Evolutionary conservation across 2,329 filamentous ascomycete species (phyloP).

Genomic region (Aspergillus unguis): DNA sequence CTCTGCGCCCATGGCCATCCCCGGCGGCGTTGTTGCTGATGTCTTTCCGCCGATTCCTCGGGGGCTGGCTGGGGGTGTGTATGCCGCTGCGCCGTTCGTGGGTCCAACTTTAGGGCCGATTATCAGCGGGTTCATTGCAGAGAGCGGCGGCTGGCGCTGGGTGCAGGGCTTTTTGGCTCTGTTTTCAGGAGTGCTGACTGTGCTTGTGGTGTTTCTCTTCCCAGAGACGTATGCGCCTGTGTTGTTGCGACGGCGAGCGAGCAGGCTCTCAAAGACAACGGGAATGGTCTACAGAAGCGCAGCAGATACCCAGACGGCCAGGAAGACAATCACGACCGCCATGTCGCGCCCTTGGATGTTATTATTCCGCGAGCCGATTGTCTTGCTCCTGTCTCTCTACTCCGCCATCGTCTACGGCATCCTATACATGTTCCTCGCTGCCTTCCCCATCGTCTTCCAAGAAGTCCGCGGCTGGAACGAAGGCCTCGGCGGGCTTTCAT

Average conservation of each 20-base stretch:
- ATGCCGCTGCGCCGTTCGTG: not conserved
- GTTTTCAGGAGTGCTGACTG: slow-evolving; percentile 52
- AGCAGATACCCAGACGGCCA: not conserved
- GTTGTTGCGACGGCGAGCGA: not conserved
- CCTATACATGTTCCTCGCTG: not conserved
- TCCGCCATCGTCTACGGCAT: not conserved
- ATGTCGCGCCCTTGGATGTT: not conserved
- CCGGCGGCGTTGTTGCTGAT: slow-evolving; percentile 16
- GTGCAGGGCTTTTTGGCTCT: slow-evolving; percentile 60
- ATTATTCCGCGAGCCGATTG: slow-evolving; percentile 13
- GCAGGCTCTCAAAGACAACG: not conserved
- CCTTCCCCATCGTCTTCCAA: not conserved
- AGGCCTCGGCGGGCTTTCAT: not conserved
- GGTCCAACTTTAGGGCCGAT: slow-evolving; percentile 49
- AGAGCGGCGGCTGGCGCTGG: slow-evolving; percentile 65
- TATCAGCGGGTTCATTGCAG: slow-evolving; percentile 62
- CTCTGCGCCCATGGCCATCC: slow-evolving; percentile 7
- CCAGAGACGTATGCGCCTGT: not conserved
- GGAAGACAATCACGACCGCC: not conserved
- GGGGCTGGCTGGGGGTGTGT: slow-evolving; percentile 3
- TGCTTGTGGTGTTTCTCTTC: not conserved
- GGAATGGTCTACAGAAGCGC: not conserved
- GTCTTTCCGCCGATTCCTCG: slow-evolving; percentile 10
- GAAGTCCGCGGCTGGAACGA: not conserved
- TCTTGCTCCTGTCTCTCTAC: not conserved